These are phyloP conservation scores for Apiospora malaysiana DNA, from an alignment of 2,329 filamentous ascomycete genomes.

Conservation along the genomic window DNA sequence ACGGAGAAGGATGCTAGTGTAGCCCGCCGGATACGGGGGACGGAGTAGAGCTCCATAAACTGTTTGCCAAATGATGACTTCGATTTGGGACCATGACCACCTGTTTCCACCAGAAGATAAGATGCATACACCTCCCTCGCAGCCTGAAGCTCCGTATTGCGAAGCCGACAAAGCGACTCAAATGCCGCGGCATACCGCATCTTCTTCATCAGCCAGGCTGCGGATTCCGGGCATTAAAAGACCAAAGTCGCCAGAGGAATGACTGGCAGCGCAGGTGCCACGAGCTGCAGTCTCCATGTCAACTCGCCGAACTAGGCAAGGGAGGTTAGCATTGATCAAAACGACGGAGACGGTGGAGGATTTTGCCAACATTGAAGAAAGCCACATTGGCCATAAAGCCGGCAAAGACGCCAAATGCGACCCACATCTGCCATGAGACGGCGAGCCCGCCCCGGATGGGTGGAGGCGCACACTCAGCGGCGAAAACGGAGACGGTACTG, in stretches of 20 bases:
- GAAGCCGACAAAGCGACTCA: slow-evolving; percentile 59
- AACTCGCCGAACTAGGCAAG: slow-evolving; percentile 48
- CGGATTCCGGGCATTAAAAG: slow-evolving; percentile 65
- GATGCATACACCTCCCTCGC: slow-evolving; percentile 66
- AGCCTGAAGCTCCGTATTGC: slow-evolving; percentile 65
- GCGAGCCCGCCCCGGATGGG: slow-evolving; percentile 59
- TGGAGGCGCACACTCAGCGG: slow-evolving; percentile 58
- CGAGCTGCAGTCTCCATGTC: slow-evolving; percentile 69
- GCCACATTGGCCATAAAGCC: slow-evolving; percentile 70
- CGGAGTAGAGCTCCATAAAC: slow-evolving; percentile 57
- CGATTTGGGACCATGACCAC: no score
- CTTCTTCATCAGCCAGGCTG: slow-evolving; percentile 71
- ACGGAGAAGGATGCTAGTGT: slow-evolving; percentile 71
- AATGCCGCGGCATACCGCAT: slow-evolving; percentile 58
- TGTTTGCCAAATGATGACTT: neutral
- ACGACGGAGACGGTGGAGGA: no score
- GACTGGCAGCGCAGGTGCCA: slow-evolving; percentile 69
- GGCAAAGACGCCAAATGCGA: slow-evolving; percentile 68
- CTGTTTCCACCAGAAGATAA: slow-evolving; percentile 45
- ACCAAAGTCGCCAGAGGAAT: slow-evolving; percentile 63
- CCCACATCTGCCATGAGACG: slow-evolving; percentile 63
- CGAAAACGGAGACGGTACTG: slow-evolving; percentile 58
- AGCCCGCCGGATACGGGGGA: slow-evolving; percentile 64
- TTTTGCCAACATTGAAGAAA: slow-evolving; percentile 54
- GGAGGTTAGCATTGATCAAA: neutral